Conservation (phyloP, 441 rosid genomes). For the Kokia cookei region DNA sequence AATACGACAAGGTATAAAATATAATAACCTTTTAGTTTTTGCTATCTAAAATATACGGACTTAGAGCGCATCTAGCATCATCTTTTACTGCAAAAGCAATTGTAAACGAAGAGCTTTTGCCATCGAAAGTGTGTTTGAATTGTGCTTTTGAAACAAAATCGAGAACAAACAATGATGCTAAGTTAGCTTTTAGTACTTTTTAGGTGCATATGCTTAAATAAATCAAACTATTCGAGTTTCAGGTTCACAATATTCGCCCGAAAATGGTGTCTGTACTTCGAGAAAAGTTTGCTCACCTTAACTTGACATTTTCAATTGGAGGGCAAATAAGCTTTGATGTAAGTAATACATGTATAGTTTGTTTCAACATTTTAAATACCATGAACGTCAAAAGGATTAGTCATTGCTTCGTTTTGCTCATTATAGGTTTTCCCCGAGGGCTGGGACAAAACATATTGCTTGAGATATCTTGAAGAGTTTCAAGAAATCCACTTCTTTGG, state of each 20-base stretch:
- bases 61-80: background rate
- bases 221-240: conserved; percentile 18
- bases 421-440: conserved; percentile 88
- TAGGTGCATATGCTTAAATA: conserved; percentile 10
- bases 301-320: conserved; percentile 91
- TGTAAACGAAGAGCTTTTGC: no score
- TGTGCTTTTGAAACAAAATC: no score
- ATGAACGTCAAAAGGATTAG: background rate
- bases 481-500: conserved; percentile 94
- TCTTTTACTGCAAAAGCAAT: no score
- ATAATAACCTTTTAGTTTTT: background rate
- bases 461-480: conserved; percentile 74
- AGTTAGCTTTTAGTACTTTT: background rate
- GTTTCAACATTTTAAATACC: background rate
- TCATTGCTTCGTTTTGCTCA: conserved; percentile 4
- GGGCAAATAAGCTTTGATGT: conserved; percentile 99
- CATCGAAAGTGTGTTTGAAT: no score
- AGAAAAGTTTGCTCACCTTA: conserved; percentile 82
- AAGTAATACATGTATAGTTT: conserved; percentile 19
- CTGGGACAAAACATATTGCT: conserved; percentile 99
- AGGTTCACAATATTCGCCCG: conserved; percentile 80
- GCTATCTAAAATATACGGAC: background rate
- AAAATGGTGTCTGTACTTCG: conserved; percentile 82
- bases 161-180: no score
- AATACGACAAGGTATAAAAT: conserved; percentile 74